Evolutionary conservation across 495 filamentous ascomycete genomes (phyloP).

Genomic region (Xeromyces bisporus): DNA sequence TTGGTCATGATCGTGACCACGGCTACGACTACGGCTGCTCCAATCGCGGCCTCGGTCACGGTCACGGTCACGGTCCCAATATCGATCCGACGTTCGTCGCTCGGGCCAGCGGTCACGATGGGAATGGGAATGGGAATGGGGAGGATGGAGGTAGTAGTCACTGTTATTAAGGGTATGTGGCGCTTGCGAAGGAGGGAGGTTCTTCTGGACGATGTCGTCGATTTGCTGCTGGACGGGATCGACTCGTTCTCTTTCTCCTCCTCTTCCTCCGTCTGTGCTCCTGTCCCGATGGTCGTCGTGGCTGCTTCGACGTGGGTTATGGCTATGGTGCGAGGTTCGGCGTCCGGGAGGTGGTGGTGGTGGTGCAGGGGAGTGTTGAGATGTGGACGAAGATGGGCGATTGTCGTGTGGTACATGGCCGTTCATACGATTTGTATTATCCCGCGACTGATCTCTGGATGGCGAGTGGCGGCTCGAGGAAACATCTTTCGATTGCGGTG

Average conservation of each 20-base stretch:
- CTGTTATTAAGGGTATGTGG: constrained; percentile 2
- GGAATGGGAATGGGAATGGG: not conserved
- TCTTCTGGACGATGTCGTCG: constrained; percentile 18
- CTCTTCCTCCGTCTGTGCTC: not conserved
- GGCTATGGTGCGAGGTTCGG: not conserved
- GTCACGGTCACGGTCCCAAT: constrained; percentile 3
- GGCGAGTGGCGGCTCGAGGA: not conserved
- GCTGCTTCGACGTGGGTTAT: not conserved
- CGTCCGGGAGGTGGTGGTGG: constrained; percentile 1
- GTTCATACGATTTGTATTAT: not conserved
- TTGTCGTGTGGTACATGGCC: constrained; percentile 1
- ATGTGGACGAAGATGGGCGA: not conserved
- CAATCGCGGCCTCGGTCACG: constrained; percentile 4
- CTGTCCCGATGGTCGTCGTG: constrained; percentile 5
- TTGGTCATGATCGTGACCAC: not conserved
- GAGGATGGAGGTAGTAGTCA: constrained; percentile 1
- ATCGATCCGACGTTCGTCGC: constrained; percentile 6
- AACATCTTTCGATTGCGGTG: not conserved
- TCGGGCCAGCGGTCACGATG: not conserved
- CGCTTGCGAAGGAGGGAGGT: constrained; percentile 4
- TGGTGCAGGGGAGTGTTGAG: not conserved
- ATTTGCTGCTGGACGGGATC: constrained; percentile 20
- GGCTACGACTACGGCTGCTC: constrained; percentile 1
- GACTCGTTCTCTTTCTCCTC: constrained; percentile 1
- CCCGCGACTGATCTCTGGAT: not conserved